phyloP scores from a whole-genome alignment of 345 rosid species.

The Bruguiera sexangula region DNA sequence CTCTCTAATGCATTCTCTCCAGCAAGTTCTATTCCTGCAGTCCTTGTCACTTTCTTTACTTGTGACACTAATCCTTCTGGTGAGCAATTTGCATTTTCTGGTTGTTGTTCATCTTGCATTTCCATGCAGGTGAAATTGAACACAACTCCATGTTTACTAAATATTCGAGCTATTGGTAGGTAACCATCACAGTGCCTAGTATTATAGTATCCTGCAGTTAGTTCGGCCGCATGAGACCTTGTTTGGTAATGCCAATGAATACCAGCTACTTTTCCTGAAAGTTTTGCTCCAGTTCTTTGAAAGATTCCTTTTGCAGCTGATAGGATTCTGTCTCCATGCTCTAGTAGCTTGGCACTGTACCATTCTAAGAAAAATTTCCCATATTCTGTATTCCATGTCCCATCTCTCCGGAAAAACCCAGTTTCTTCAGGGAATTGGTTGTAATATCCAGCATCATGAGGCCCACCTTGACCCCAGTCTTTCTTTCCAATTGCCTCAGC shows the following conservation, averaged over 20 bases:
- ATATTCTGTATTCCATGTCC: constrained; percentile 85
- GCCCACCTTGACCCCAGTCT: constrained; percentile 79
- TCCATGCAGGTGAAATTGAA: constrained; percentile 98
- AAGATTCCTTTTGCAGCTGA: constrained; percentile 66
- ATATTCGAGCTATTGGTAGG: constrained; percentile 67
- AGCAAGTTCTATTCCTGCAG: constrained; percentile 64
- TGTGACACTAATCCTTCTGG: constrained; percentile 88
- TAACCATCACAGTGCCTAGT: constrained; percentile 78
- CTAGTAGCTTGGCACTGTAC: constrained; percentile 73
- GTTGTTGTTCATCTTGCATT: constrained; percentile 79
- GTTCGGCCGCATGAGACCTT: constrained; percentile 95
- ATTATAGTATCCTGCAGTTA: constrained; percentile 84
- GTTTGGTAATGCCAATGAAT: constrained; percentile 96
- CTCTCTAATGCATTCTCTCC: constrained; percentile 93
- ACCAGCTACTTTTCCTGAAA: constrained; percentile 89
- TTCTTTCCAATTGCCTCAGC: constrained; percentile 63
- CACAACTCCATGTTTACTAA: constrained; percentile 60
- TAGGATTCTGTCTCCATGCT: constrained; percentile 74
- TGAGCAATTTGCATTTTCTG: constrained; percentile 67
- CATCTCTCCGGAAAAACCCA: constrained; percentile 72
- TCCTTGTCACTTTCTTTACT: constrained; percentile 66
- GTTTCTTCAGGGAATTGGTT: constrained; percentile 84
- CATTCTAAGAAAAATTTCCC: constrained; percentile 88
- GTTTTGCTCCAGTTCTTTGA: constrained; percentile 60
- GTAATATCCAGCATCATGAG: constrained; percentile 86